Percentiles rank a stretch among this genome's conserved stretches.
These are phyloP conservation scores for Babesia sp. DNA, from an alignment of 169 alveolate genomes.

Conservation along the genomic window DNA sequence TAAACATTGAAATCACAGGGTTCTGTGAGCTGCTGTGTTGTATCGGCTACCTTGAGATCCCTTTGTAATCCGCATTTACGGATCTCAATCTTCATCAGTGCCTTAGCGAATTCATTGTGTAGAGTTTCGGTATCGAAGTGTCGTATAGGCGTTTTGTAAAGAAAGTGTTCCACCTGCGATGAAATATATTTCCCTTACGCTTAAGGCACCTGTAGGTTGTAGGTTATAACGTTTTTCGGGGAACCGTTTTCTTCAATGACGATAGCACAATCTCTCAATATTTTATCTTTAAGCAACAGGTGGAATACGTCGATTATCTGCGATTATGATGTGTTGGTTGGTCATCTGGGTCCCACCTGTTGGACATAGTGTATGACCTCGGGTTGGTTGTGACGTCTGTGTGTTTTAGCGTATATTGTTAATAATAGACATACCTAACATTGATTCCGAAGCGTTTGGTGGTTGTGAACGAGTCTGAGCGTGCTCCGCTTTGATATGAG, in stretches of 20 bases:
- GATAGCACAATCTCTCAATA: background rate
- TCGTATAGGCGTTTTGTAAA: background rate
- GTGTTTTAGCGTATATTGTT: background rate
- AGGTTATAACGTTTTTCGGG: background rate
- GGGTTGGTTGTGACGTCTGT: constrained; percentile 5
- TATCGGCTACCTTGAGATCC: background rate
- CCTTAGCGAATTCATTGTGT: constrained; percentile 5
- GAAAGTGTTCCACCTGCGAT: constrained; percentile 1
- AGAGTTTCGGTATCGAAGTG: background rate
- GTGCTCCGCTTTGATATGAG: no score
- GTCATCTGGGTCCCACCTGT: background rate
- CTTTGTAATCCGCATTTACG: background rate
- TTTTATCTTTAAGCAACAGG: constrained; percentile 10
- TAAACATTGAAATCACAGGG: constrained; percentile 13
- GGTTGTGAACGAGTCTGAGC: background rate
- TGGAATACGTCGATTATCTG: constrained; percentile 5
- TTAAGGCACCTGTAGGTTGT: constrained; percentile 14
- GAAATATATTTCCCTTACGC: background rate
- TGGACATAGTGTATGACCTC: constrained; percentile 19
- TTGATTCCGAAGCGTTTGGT: constrained; percentile 1
- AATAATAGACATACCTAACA: background rate
- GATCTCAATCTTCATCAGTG: constrained; percentile 1
- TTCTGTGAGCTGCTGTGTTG: background rate
- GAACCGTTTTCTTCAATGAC: background rate
- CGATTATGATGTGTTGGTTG: background rate